phyloP scores from a whole-genome alignment of 345 rosid genomes.

The Excoecaria cochinchinensis region DNA sequence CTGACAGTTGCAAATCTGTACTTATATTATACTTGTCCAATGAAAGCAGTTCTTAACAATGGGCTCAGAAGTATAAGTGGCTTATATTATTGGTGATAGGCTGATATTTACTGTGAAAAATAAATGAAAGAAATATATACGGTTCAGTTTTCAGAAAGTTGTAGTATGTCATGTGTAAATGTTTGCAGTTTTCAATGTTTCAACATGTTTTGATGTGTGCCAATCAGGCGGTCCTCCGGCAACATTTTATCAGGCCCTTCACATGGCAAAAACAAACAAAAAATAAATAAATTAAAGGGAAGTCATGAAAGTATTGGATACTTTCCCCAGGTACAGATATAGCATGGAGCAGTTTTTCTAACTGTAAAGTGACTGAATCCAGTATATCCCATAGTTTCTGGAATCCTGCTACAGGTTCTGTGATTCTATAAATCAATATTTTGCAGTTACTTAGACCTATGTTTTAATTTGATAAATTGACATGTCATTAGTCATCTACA shows the following conservation, averaged over 20 bases:
- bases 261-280: too few species aligned
- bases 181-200: too few species aligned
- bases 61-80: background rate
- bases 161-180: too few species aligned
- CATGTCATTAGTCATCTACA: too few species aligned
- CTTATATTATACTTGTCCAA: background rate
- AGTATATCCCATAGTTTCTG: background rate
- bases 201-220: background rate
- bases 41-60: background rate
- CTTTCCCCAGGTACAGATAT: background rate
- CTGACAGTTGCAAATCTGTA: background rate
- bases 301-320: too few species aligned
- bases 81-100: background rate
- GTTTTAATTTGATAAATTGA: background rate
- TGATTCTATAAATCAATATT: background rate
- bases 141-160: background rate
- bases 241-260: too few species aligned
- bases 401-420: background rate
- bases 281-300: too few species aligned
- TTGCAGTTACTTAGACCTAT: background rate
- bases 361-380: background rate
- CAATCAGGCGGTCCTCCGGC: background rate
- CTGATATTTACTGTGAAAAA: background rate
- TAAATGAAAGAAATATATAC: background rate
- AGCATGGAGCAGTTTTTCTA: background rate